Evolutionary conservation across 139 green algal species (phyloP).

Genomic region (Yamagishiella unicocca): DNA sequence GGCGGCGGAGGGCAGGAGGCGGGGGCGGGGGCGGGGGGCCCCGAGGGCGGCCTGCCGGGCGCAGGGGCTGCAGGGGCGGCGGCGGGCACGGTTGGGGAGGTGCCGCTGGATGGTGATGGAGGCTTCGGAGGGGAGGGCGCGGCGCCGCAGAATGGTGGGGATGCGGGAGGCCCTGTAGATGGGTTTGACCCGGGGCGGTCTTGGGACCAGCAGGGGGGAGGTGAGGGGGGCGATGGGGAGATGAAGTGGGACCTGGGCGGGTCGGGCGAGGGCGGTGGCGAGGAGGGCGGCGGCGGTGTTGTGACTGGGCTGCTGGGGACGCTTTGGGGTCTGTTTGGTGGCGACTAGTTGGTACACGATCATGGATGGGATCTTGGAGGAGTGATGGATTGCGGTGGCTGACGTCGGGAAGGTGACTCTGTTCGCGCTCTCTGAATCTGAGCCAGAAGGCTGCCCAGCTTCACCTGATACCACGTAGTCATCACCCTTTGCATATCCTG

Average conservation of each 20-base stretch:
- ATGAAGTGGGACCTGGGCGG: conserved; percentile 55
- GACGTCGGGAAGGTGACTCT: neutral
- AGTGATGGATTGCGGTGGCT: neutral
- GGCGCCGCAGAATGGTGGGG: neutral
- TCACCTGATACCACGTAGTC: neutral
- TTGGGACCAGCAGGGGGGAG: neutral
- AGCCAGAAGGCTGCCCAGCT: neutral
- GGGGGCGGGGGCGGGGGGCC: neutral
- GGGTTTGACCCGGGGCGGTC: neutral
- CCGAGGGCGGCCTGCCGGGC: conserved; percentile 29
- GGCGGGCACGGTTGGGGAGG: neutral
- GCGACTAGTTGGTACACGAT: neutral
- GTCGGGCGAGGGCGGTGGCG: neutral
- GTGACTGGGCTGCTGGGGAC: conserved; percentile 27
- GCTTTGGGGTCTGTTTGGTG: conserved; percentile 44
- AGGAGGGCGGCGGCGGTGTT: neutral
- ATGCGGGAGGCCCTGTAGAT: neutral
- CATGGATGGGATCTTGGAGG: neutral
- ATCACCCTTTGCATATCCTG: too few relatives aligned
- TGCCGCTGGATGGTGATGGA: neutral
- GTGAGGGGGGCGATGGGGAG: conserved; percentile 18
- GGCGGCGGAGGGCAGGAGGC: neutral
- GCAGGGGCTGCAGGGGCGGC: conserved; percentile 34
- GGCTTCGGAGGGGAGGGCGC: neutral
- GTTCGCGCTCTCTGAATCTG: neutral